A percentile compares a stretch with the other conserved stretches of the same genome.
phyloP scores from a whole-genome alignment of 345 rosid genomes.

The Murraya paniculata region DNA sequence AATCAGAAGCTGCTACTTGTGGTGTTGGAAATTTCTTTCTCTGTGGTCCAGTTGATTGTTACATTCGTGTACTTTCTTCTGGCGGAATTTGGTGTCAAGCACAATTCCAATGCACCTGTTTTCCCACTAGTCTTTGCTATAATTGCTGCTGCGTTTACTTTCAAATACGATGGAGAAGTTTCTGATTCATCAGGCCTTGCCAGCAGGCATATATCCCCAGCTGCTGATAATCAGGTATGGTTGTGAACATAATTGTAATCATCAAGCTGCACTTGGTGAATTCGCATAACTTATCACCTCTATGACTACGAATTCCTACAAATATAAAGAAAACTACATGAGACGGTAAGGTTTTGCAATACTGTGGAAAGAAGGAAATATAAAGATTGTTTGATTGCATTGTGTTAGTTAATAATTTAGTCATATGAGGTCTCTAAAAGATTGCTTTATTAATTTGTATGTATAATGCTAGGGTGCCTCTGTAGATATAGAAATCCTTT shows the following conservation, averaged over 20 bases:
- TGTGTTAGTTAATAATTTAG: neutral
- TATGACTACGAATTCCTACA: too few species aligned
- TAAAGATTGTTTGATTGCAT: neutral
- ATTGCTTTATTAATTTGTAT: too few species aligned
- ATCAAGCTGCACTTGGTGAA: neutral
- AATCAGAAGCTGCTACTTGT: neutral
- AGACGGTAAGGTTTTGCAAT: too few species aligned
- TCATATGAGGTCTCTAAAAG: neutral
- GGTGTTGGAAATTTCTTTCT: neutral
- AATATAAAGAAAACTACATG: neutral
- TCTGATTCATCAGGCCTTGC: neutral
- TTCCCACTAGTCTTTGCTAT: neutral
- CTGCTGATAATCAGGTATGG: neutral
- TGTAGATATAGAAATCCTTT: neutral
- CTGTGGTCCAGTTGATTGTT: neutral
- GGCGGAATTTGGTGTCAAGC: neutral
- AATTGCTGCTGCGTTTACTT: neutral
- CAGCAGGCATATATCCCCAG: neutral
- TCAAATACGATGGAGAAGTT: neutral
- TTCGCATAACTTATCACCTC: neutral
- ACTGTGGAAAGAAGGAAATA: too few species aligned
- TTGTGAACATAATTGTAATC: neutral
- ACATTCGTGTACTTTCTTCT: neutral
- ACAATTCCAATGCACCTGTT: neutral
- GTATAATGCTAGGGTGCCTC: neutral